Percentiles rank a stretch among this genome's conserved stretches.
Evolutionary conservation across 1,139 yeast species (phyloP).

Genomic region (Yamadazyma kanchanaburiensis): DNA sequence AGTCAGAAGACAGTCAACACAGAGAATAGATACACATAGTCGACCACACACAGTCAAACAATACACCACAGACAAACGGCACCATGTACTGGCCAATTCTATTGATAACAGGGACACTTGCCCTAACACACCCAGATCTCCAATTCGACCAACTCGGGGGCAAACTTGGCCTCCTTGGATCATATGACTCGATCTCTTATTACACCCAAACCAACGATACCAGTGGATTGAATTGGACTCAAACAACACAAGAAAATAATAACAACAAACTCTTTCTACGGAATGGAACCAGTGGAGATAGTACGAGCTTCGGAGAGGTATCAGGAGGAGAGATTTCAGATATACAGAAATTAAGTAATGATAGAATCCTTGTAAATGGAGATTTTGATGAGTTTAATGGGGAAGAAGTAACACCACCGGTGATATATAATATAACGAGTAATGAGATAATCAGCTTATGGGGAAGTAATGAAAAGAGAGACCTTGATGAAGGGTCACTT

Average conservation of each 20-base stretch:
- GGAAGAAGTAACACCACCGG: slow-evolving; percentile 45
- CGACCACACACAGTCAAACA: too few species aligned
- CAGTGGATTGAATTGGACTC: slow-evolving; percentile 5
- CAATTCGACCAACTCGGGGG: slow-evolving; percentile 33
- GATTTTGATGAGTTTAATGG: slow-evolving; percentile 35
- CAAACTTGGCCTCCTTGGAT: slow-evolving; percentile 61
- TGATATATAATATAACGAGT: slow-evolving; percentile 50
- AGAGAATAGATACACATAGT: too few species aligned
- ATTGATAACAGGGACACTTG: not conserved
- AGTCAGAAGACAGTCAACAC: too few species aligned
- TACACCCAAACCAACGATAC: slow-evolving; percentile 54
- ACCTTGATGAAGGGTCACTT: slow-evolving; percentile 15
- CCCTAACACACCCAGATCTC: slow-evolving; percentile 25
- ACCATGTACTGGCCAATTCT: too few species aligned
- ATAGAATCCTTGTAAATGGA: slow-evolving; percentile 43
- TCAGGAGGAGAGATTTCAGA: slow-evolving; percentile 40
- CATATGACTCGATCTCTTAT: slow-evolving; percentile 57
- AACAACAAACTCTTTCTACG: slow-evolving; percentile 27
- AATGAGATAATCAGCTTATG: slow-evolving; percentile 40
- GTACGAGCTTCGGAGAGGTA: slow-evolving; percentile 29
- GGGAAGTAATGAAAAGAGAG: slow-evolving; percentile 19
- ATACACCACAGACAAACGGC: too few species aligned
- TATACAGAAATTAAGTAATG: slow-evolving; percentile 22
- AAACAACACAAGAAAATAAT: not conserved
- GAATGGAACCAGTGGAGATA: slow-evolving; percentile 21